Base-by-base conservation (phyloP, 1,284 basidiomycete species). In the Moesziomyces sp. region DNA sequence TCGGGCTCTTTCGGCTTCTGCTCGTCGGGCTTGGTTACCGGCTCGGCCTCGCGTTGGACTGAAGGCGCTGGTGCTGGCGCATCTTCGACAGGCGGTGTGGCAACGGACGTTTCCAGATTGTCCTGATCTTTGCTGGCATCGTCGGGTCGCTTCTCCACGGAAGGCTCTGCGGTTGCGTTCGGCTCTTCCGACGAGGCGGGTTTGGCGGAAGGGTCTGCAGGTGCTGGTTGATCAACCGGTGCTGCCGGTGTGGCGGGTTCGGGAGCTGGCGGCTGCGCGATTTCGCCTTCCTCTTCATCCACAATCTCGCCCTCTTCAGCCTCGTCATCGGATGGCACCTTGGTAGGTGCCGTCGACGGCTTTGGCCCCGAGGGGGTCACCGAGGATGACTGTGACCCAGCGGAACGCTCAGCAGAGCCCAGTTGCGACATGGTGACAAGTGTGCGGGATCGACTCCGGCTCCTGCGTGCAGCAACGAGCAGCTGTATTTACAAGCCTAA, bases 211-310 rank as follows among this genome's bases (percentile, higher is more conserved):
- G 44, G 34, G n/a, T 48, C 28, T 14, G 35, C 40, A 19, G 47
- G 28, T 19, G 52, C 23, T 10, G 24, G 16, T 16, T 46, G 46
- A 18, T 59, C 56, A 18, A 46, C 16, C 9, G 59, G 56, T 24
- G 44, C 45, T 34, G 52, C 46, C 7, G 43, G 13, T 24, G 19
- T n/a, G 28, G 28, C 24, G 13, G 57, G 30, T 24, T 49, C 52
- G 11, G 49, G 24, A 8, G 55, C 52, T 23, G 30, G 59, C 35
- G n/a, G 54, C 18, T 74, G 65, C 2, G 51, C 35, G 10, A 68
- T 74, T 38, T 74, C 71, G 35, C 71, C 71, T 53, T 74, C 71
- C 40, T 74, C 71, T 47, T 68, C 58, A n/a, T 72, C 69, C 30
- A 66, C 24, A 23, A 74, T 74, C 52, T 74, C 71, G 5, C 71